Evolutionary conservation across 2,329 filamentous ascomycete species (phyloP).

Genomic region (Fusarium concolor): DNA sequence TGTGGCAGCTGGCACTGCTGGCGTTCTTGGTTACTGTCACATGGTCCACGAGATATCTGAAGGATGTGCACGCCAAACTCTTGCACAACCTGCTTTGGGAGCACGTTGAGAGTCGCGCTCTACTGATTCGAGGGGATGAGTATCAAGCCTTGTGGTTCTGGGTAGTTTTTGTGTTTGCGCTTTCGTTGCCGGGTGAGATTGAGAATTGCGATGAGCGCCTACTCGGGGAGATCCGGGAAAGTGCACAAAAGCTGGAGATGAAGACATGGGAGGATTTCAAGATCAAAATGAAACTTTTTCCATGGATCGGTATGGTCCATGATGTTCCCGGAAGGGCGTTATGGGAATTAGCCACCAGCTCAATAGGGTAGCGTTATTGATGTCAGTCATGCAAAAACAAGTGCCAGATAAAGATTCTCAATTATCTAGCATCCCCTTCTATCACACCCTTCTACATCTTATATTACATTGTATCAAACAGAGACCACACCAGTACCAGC

Average conservation of each 20-base stretch:
- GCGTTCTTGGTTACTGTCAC: conserved; percentile 27
- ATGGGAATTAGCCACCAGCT: conserved; percentile 15
- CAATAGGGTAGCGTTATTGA: no score
- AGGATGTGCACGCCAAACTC: conserved; percentile 2
- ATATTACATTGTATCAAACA: background rate
- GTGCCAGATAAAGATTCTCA: no score
- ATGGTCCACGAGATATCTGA: conserved; percentile 14
- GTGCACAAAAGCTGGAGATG: conserved; percentile 2
- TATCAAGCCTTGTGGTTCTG: conserved; percentile 27
- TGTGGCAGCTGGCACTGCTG: conserved; percentile 24
- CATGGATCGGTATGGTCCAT: conserved; percentile 33
- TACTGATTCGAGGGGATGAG: conserved; percentile 6
- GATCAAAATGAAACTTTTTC: conserved; percentile 9
- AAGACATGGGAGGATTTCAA: conserved; percentile 20
- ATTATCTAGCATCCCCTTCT: background rate
- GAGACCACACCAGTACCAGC: conserved; percentile 41
- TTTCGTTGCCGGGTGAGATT: conserved; percentile 9
- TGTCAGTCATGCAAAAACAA: no score
- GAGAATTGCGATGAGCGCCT: background rate
- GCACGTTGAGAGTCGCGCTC: background rate
- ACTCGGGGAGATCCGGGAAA: background rate
- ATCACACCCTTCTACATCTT: background rate
- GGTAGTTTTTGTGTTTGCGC: conserved; percentile 26
- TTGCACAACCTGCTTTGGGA: conserved; percentile 18
- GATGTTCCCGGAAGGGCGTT: conserved; percentile 16